Conservation (phyloP, 768 basidiomycete genomes). For the Chalciporus chontae region DNA sequence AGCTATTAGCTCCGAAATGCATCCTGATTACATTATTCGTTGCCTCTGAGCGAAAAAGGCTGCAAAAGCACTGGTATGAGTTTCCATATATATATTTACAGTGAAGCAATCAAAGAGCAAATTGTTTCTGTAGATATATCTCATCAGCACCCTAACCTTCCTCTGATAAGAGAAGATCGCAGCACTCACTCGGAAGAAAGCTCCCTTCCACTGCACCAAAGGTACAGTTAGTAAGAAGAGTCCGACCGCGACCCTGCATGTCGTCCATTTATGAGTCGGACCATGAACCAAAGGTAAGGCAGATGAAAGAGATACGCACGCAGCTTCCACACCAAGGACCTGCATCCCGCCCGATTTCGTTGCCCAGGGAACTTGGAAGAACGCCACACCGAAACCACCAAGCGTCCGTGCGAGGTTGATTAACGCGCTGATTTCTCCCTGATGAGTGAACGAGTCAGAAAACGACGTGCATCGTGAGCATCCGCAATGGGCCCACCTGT, state of each 20-base stretch:
- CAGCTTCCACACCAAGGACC: constrained; percentile 38
- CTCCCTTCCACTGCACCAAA: constrained; percentile 33
- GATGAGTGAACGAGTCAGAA: constrained; percentile 5
- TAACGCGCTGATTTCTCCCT: constrained; percentile 43
- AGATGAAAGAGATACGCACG: constrained; percentile 19
- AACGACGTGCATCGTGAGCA: not conserved
- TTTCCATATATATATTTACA: no score
- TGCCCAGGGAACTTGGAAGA: constrained; percentile 41
- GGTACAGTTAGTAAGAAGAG: constrained; percentile 38
- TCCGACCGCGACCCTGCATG: constrained; percentile 28
- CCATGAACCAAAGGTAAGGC: not conserved
- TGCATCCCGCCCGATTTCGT: constrained; percentile 31
- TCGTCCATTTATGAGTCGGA: not conserved
- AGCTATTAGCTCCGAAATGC: no score
- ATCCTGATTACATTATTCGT: no score
- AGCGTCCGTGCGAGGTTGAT: constrained; percentile 39
- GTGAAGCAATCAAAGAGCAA: not conserved
- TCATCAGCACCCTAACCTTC: not conserved
- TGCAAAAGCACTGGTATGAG: no score
- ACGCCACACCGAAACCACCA: constrained; percentile 37
- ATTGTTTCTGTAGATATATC: constrained; percentile 16
- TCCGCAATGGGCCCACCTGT: constrained; percentile 17
- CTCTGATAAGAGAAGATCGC: not conserved
- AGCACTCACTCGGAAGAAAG: constrained; percentile 31
- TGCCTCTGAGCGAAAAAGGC: no score